These are phyloP conservation scores for Clonostachys rhizophaga DNA, from an alignment of 2,329 filamentous ascomycete species.

Conservation along the genomic window DNA sequence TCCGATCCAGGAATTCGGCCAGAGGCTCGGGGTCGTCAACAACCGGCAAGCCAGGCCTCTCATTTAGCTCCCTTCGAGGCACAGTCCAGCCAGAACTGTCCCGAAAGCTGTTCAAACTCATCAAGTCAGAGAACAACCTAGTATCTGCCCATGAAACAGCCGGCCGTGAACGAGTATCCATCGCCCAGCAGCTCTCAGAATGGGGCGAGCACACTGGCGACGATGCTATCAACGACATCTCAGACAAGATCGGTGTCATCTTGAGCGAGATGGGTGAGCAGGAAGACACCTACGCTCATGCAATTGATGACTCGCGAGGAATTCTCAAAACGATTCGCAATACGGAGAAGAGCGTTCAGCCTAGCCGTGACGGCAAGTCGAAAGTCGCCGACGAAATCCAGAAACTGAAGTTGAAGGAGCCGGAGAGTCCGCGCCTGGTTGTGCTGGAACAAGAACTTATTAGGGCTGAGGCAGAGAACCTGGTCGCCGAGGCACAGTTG, in stretches of 20 bases:
- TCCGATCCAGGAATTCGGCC: slow-evolving; percentile 55
- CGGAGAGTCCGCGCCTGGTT: slow-evolving; percentile 73
- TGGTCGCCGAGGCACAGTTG: slow-evolving; percentile 94
- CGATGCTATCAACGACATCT: slow-evolving; percentile 81
- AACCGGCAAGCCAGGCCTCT: slow-evolving; percentile 65
- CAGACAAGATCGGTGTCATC: slow-evolving; percentile 92
- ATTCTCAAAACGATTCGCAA: slow-evolving; percentile 90
- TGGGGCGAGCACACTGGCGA: slow-evolving; percentile 94
- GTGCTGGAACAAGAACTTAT: slow-evolving; percentile 95
- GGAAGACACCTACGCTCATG: slow-evolving; percentile 83
- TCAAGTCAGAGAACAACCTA: slow-evolving; percentile 91
- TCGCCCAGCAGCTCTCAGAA: slow-evolving; percentile 88
- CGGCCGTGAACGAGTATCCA: slow-evolving; percentile 75
- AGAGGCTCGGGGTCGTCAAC: slow-evolving; percentile 23
- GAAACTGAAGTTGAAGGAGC: slow-evolving; percentile 88
- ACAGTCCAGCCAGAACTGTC: slow-evolving; percentile 83
- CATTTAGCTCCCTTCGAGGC: slow-evolving; percentile 80
- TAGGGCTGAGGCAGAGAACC: slow-evolving; percentile 87
- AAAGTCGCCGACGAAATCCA: slow-evolving; percentile 93
- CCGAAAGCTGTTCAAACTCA: slow-evolving; percentile 82
- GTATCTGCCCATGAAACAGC: slow-evolving; percentile 82
- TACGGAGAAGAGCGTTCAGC: slow-evolving; percentile 92
- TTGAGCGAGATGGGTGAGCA: slow-evolving; percentile 91
- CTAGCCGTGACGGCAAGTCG: slow-evolving; percentile 77
- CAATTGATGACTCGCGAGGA: slow-evolving; percentile 77